A percentile compares a stretch with the other conserved stretches of the same genome.
Evolutionary conservation across 495 filamentous ascomycete species (phyloP).

Genomic region (Trichodelitschia bisporula): DNA sequence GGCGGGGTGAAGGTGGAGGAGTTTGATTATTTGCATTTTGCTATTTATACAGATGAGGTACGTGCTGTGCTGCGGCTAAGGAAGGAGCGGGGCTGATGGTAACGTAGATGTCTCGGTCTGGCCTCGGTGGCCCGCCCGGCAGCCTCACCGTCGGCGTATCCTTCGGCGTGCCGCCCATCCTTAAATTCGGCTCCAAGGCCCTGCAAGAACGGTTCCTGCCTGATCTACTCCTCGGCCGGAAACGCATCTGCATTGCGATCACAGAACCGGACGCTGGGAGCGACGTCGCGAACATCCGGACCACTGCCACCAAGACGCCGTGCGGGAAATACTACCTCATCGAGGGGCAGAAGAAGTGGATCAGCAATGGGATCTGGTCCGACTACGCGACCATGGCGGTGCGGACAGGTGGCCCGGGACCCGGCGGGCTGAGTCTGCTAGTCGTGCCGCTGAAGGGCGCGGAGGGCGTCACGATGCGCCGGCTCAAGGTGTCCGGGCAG

Average conservation of each 20-base stretch:
- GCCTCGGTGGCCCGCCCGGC: slow-evolving; percentile 31
- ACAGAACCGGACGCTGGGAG: slow-evolving; percentile 50
- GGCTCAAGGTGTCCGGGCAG: slow-evolving; percentile 34
- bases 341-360: slow-evolving; percentile 67
- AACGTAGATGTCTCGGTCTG: slow-evolving; percentile 32
- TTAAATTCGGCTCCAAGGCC: slow-evolving; percentile 35
- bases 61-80: background rate
- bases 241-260: slow-evolving; percentile 49
- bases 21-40: slow-evolving; percentile 45
- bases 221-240: slow-evolving; percentile 37
- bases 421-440: slow-evolving; percentile 40
- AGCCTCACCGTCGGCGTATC: slow-evolving; percentile 42
- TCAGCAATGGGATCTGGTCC: slow-evolving; percentile 57
- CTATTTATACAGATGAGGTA: slow-evolving; percentile 44
- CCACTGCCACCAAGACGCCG: slow-evolving; percentile 33
- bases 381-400: slow-evolving; percentile 52
- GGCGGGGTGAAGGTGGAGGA: slow-evolving; percentile 47
- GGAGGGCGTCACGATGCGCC: slow-evolving; percentile 38
- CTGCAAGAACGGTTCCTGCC: slow-evolving; percentile 40
- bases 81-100: slow-evolving; percentile 1
- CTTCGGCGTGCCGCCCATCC: slow-evolving; percentile 43
- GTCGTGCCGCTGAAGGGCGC: slow-evolving; percentile 39
- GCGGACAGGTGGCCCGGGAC: slow-evolving; percentile 37
- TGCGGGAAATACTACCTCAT: slow-evolving; percentile 45
- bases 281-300: slow-evolving; percentile 46